phyloP scores from a whole-genome alignment of 2,329 filamentous ascomycete genomes.

The Fonsecaea nubica region DNA sequence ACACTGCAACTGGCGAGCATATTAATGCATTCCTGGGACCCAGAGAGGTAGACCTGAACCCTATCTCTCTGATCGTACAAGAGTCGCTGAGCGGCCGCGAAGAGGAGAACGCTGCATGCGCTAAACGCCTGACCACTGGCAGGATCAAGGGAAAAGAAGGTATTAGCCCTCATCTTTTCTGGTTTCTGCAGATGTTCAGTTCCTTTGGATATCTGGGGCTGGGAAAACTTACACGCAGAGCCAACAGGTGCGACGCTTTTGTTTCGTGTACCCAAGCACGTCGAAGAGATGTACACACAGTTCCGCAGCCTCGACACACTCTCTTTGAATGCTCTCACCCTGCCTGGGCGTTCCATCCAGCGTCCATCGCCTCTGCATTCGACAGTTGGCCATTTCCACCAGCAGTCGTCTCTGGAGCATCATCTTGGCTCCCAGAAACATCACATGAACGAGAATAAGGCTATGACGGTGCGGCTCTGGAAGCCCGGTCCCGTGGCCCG shows the following conservation, averaged over 20 bases:
- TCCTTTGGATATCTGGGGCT: neutral
- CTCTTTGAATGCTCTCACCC: constrained; percentile 9
- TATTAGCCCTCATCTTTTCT: neutral
- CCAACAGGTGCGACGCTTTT: constrained; percentile 21
- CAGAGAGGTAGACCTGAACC: constrained; percentile 14
- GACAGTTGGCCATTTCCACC: constrained; percentile 21
- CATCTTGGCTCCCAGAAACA: constrained; percentile 21
- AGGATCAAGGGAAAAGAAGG: too few relatives aligned
- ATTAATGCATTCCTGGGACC: constrained; percentile 23
- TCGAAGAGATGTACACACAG: constrained; percentile 17
- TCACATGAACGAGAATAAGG: constrained; percentile 22
- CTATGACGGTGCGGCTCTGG: constrained; percentile 17
- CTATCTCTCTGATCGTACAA: constrained; percentile 13
- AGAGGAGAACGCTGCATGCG: constrained; percentile 24
- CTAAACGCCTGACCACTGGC: constrained; percentile 27
- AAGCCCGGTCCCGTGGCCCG: neutral
- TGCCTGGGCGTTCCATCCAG: constrained; percentile 20
- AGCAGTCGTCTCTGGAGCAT: constrained; percentile 21
- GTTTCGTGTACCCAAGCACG: constrained; percentile 14
- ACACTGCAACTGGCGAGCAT: constrained; percentile 19
- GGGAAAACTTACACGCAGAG: constrained; percentile 23
- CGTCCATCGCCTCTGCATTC: constrained; percentile 24
- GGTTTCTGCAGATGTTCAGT: neutral
- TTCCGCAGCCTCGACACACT: constrained; percentile 22
- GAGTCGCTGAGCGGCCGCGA: constrained; percentile 17